phyloP scores from a whole-genome alignment of 345 rosid genomes.

The Euphorbia pulcherrima region DNA sequence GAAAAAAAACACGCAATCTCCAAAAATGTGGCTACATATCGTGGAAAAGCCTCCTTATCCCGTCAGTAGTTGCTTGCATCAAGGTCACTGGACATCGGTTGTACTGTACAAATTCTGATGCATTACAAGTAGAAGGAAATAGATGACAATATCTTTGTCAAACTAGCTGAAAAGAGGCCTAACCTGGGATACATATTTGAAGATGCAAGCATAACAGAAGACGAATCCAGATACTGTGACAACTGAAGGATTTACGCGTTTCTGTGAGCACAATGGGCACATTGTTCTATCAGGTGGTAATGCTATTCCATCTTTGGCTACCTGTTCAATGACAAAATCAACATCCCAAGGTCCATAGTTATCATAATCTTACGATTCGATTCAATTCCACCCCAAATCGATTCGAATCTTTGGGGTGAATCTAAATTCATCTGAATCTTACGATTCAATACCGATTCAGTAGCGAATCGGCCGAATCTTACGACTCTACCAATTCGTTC shows the following conservation, averaged over 20 bases:
- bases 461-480: no score
- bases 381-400: no score
- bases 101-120: conserved; percentile 52
- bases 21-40: conserved; percentile 45
- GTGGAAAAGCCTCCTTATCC: conserved; percentile 90
- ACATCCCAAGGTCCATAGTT: background rate
- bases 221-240: conserved; percentile 94
- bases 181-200: conserved; percentile 87
- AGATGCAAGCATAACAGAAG: conserved; percentile 90
- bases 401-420: no score
- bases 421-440: no score
- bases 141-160: background rate
- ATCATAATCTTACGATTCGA: no score
- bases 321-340: conserved; percentile 38
- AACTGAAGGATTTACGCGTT: conserved; percentile 90
- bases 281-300: conserved; percentile 66
- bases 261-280: conserved; percentile 90
- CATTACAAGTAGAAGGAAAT: background rate
- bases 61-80: conserved; percentile 71
- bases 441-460: no score
- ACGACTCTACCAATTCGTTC: no score
- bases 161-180: conserved; percentile 23
- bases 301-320: conserved; percentile 81
- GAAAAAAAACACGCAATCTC: background rate
- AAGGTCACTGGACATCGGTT: conserved; percentile 86